A percentile compares a stretch with the other conserved stretches of the same genome.
These are phyloP conservation scores for Marasmius fiardii DNA, from an alignment of 1,284 basidiomycete species.

Conservation along the genomic window DNA sequence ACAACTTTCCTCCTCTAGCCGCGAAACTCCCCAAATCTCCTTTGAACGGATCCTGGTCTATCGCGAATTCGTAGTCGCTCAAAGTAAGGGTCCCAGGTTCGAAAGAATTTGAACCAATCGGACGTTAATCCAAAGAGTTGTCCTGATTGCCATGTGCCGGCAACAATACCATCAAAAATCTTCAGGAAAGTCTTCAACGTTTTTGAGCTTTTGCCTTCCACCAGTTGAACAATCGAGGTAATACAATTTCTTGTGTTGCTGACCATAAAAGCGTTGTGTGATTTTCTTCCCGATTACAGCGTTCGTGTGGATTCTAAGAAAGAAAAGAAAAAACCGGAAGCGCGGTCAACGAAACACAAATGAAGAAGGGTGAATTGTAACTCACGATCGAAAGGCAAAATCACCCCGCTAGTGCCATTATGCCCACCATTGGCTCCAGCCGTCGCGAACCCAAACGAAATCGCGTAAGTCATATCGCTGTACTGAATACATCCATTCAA, in stretches of 20 bases:
- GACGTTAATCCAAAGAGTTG: constrained; percentile 6
- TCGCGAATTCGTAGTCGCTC: not conserved
- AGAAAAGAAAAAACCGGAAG: not conserved
- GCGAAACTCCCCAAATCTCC: constrained; percentile 18
- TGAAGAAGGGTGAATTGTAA: too few species aligned
- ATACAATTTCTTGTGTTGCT: constrained; percentile 12
- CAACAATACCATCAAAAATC: constrained; percentile 21
- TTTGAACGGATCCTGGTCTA: constrained; percentile 15
- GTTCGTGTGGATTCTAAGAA: constrained; percentile 10
- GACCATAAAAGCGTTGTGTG: constrained; percentile 14
- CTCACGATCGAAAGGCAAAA: constrained; percentile 13
- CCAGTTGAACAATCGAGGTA: constrained; percentile 20
- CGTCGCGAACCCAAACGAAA: constrained; percentile 10
- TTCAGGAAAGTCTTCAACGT: constrained; percentile 16
- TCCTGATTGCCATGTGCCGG: constrained; percentile 10
- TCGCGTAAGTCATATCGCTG: constrained; percentile 5
- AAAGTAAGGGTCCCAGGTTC: constrained; percentile 7
- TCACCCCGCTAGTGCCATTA: constrained; percentile 11
- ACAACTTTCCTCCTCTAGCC: constrained; percentile 17
- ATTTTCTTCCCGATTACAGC: constrained; percentile 17
- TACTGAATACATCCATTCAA: constrained; percentile 7
- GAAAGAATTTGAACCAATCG: constrained; percentile 15
- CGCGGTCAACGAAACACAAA: not conserved
- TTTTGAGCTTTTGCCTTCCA: constrained; percentile 18
- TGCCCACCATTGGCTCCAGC: constrained; percentile 13